Conservation (phyloP, 805 yeast species). For the Candida cerambycidarum region DNA sequence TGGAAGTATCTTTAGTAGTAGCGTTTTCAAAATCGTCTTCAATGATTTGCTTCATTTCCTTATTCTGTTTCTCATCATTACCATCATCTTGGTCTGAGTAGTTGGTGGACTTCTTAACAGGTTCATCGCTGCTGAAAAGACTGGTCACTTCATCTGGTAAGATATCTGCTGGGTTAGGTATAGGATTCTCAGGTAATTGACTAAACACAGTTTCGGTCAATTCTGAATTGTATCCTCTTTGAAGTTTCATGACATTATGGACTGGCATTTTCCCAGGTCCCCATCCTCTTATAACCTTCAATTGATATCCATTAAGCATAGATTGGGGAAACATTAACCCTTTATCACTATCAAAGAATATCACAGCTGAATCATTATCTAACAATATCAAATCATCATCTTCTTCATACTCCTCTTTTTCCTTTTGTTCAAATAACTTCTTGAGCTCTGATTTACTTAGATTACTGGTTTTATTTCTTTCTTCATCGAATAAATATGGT, state of each 20-base stretch:
- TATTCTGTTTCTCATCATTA: constrained; percentile 17
- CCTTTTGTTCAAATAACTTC: constrained; percentile 14
- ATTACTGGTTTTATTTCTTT: constrained; percentile 1
- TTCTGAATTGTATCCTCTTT: constrained; percentile 49
- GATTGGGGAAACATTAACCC: constrained; percentile 50
- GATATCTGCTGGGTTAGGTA: constrained; percentile 33
- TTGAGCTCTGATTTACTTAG: constrained; percentile 13
- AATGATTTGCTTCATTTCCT: constrained; percentile 43
- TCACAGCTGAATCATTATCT: constrained; percentile 33
- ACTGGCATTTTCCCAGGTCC: constrained; percentile 34
- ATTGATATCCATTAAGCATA: constrained; percentile 39
- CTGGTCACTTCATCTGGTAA: constrained; percentile 29
- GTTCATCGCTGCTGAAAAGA: constrained; percentile 24
- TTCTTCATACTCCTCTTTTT: constrained; percentile 15
- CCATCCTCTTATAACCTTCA: constrained; percentile 35
- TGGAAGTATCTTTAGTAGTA: constrained; percentile 19
- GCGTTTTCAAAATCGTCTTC: constrained; percentile 50
- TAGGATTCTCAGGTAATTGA: constrained; percentile 29
- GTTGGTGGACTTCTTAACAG: constrained; percentile 19
- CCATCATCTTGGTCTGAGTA: constrained; percentile 13
- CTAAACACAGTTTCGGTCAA: constrained; percentile 31
- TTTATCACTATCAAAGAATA: constrained; percentile 41
- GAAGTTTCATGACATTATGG: constrained; percentile 50
- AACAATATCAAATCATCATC: constrained; percentile 27
- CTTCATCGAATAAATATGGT: constrained; percentile 29